Evolutionary conservation across 2,329 filamentous ascomycete species (phyloP), one percentile per base, ranked within the genome.

Genomic region (Fusarium nelsonii): DNA sequence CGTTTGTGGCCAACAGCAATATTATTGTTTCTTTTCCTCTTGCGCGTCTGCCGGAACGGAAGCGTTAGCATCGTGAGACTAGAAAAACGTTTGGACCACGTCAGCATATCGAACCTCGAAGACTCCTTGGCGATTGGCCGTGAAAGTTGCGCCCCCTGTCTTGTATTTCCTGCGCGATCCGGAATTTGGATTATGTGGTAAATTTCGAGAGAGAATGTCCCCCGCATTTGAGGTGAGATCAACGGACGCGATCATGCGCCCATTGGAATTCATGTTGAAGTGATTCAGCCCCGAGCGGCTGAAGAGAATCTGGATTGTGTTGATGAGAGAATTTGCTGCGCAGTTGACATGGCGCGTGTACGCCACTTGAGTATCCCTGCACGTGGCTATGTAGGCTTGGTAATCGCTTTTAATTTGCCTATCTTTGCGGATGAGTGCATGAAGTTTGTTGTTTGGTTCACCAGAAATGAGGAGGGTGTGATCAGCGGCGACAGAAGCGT

Each of bases 281-380:
- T n/a, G 18, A 34, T 39, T 37, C 33, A 50, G 48, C 48, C 23
- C 33, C 34, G 23, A n/a, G 23, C 16, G 33, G 48, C 48, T 30
- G 34, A 50, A 20, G 34, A 28, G n/a, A 33, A 50, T 50, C 33
- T 39, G 33, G 46, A 65, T 26, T 30, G 39, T 65, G 44, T 41
- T 57, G 26, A 65, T 53, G 48, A 65, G 46, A 50, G 50, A 65
- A 33, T 44, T 49, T 33, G 53, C 33, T 40, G 45, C 8, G 14
- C 30, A 43, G 54, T 68, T 50, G 55, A 55, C 32, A 16, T 51
- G 14, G 43, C 48, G 51, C 45, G 41, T 39, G 26, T 63, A 54
- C 52, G 51, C 56, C 48, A 55, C 52, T 39, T 56, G 41, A 18
- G 36, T 49, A 51, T 51, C 64, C 40, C 23, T 52, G 37, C 49